These are phyloP conservation scores for Saussurea involucrata DNA, from an alignment of 129 eudicot genomes.

Conservation along the genomic window DNA sequence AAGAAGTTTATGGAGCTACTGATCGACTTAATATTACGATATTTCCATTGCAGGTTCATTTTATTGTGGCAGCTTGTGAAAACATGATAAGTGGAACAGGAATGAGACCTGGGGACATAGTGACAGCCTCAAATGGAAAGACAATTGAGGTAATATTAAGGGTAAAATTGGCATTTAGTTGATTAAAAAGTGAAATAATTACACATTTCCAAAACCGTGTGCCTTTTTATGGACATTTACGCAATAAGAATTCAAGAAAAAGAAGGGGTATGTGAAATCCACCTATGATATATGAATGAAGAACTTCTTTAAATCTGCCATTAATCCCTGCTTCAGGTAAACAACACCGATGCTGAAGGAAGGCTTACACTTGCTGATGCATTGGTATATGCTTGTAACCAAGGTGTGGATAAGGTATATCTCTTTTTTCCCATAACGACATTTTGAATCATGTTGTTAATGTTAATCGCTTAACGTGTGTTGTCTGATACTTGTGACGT, in stretches of 20 bases:
- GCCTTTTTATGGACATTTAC: not conserved
- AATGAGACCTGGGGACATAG: conserved; percentile 95
- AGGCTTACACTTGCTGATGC: conserved; percentile 99
- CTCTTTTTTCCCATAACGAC: not conserved
- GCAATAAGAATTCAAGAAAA: too few species aligned
- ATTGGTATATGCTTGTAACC: conserved; percentile 93
- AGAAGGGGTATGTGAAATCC: too few species aligned
- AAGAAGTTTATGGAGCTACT: not conserved
- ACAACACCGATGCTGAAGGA: conserved; percentile 99
- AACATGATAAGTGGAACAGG: conserved; percentile 99
- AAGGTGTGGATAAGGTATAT: conserved; percentile 93
- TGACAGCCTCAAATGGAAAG: conserved; percentile 98
- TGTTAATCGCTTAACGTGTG: not conserved
- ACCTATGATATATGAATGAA: too few species aligned
- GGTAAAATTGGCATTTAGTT: not conserved
- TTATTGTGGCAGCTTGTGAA: conserved; percentile 97
- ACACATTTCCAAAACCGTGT: not conserved
- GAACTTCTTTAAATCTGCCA: not conserved
- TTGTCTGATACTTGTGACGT: not conserved
- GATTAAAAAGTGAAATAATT: not conserved
- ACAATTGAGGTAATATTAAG: conserved; percentile 80
- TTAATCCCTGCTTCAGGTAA: conserved; percentile 53
- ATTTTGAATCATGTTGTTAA: not conserved
- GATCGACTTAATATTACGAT: not conserved
- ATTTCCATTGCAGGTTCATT: conserved; percentile 69